A percentile compares a stretch with the other conserved stretches of the same genome.
phyloP scores from a whole-genome alignment of 2,329 filamentous ascomycete species.

The Scedosporium boydii region DNA sequence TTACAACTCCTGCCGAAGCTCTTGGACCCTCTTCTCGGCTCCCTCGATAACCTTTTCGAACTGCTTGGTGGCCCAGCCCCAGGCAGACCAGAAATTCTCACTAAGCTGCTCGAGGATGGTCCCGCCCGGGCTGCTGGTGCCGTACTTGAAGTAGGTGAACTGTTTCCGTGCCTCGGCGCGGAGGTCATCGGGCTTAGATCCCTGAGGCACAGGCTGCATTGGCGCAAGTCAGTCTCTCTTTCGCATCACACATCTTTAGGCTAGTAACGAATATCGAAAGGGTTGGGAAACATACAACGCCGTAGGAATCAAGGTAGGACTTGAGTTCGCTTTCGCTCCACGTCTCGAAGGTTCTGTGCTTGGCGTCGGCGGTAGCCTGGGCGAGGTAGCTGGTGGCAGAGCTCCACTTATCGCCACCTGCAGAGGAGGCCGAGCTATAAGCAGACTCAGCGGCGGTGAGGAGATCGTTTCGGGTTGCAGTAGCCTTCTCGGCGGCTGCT shows the following conservation, averaged over 20 bases:
- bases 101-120: constrained; percentile 57
- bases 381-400: constrained; percentile 64
- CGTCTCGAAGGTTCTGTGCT: constrained; percentile 57
- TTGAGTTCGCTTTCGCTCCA: constrained; percentile 71
- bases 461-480: constrained; percentile 63
- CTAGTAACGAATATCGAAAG: neutral
- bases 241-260: neutral
- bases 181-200: constrained; percentile 58
- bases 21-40: neutral
- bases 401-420: constrained; percentile 49
- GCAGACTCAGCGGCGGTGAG: constrained; percentile 53
- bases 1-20: neutral
- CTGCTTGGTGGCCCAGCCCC: constrained; percentile 43
- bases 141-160: constrained; percentile 68
- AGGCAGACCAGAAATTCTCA: constrained; percentile 35
- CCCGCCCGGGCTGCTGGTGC: constrained; percentile 54
- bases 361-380: constrained; percentile 54
- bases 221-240: constrained; percentile 11
- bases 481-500: constrained; percentile 52
- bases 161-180: constrained; percentile 63
- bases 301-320: constrained; percentile 70
- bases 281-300: constrained; percentile 30
- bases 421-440: constrained; percentile 49
- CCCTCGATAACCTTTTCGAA: constrained; percentile 17
- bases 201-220: constrained; percentile 45